Percentiles rank a stretch among this genome's conserved stretches.
phyloP scores from a whole-genome alignment of 768 basidiomycete species.

The Heimioporus sp. region DNA sequence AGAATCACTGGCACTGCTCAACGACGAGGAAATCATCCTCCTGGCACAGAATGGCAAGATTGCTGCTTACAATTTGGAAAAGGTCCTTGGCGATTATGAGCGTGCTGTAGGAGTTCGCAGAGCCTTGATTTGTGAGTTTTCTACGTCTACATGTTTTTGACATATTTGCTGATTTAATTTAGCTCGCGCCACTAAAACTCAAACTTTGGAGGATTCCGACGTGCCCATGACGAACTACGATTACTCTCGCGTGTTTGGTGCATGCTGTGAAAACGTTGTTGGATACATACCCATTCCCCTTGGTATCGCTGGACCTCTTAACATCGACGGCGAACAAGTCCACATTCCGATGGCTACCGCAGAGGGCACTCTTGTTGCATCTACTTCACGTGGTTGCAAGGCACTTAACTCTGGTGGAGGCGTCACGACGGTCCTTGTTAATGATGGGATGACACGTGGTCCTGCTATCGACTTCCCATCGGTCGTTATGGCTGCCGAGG shows the following conservation, averaged over 20 bases:
- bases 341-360: slow-evolving; percentile 99
- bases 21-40: slow-evolving; percentile 89
- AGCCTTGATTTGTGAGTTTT: slow-evolving; percentile 79
- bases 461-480: slow-evolving; percentile 97
- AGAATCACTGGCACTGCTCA: slow-evolving; percentile 57
- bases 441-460: slow-evolving; percentile 97
- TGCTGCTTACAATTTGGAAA: slow-evolving; percentile 93
- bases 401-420: slow-evolving; percentile 96
- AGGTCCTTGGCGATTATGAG: slow-evolving; percentile 85
- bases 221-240: slow-evolving; percentile 87
- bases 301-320: slow-evolving; percentile 94
- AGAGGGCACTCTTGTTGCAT: slow-evolving; percentile 98
- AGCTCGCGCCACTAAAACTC: slow-evolving; percentile 85
- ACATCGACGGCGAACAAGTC: slow-evolving; percentile 77
- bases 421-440: slow-evolving; percentile 87
- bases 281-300: slow-evolving; percentile 96
- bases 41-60: slow-evolving; percentile 91
- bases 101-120: slow-evolving; percentile 85
- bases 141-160: not conserved
- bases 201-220: slow-evolving; percentile 79
- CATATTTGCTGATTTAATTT: slow-evolving; percentile 3
- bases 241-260: slow-evolving; percentile 90
- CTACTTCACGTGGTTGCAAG: slow-evolving; percentile 96
- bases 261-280: slow-evolving; percentile 98
- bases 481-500: slow-evolving; percentile 74